Conservation (phyloP, 805 yeast species). For the Lipomyces mesembrius region DNA sequence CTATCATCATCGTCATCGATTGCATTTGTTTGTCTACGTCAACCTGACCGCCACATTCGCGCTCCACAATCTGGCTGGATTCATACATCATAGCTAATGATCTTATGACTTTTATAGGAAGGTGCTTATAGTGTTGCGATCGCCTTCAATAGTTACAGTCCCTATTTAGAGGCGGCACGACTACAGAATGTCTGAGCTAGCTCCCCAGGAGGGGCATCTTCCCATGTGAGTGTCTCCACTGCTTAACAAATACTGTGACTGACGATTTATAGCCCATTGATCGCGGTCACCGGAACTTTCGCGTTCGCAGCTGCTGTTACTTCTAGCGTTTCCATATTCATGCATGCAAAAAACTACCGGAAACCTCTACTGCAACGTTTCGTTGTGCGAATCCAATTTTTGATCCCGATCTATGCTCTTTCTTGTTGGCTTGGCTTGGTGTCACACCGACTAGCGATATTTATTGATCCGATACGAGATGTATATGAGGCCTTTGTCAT, state of each 20-base stretch:
- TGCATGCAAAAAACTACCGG: conserved; percentile 74
- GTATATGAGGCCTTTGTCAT: conserved; percentile 95
- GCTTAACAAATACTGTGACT: neutral
- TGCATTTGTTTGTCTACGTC: neutral
- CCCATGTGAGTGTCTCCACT: conserved; percentile 14
- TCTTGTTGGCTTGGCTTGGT: conserved; percentile 45
- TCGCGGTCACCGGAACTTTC: conserved; percentile 25
- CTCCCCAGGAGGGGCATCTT: conserved; percentile 13
- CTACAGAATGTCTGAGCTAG: conserved; percentile 1
- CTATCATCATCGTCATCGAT: neutral
- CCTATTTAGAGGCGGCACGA: neutral
- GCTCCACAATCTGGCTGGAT: neutral
- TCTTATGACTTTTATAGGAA: neutral
- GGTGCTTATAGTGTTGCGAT: neutral
- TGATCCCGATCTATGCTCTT: conserved; percentile 47
- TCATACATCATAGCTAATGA: neutral
- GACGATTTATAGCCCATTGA: conserved; percentile 19
- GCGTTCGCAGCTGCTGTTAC: conserved; percentile 28
- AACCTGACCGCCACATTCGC: neutral
- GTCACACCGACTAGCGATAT: conserved; percentile 50
- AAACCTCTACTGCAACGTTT: conserved; percentile 88
- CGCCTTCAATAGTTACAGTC: neutral
- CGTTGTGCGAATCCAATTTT: conserved; percentile 76
- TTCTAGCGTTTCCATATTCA: conserved; percentile 48
- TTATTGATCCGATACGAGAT: conserved; percentile 78